Evolutionary conservation across 2,329 filamentous ascomycete species (phyloP), one percentile per base, ranked within the genome.

Genomic region (Biscogniauxia sp.): DNA sequence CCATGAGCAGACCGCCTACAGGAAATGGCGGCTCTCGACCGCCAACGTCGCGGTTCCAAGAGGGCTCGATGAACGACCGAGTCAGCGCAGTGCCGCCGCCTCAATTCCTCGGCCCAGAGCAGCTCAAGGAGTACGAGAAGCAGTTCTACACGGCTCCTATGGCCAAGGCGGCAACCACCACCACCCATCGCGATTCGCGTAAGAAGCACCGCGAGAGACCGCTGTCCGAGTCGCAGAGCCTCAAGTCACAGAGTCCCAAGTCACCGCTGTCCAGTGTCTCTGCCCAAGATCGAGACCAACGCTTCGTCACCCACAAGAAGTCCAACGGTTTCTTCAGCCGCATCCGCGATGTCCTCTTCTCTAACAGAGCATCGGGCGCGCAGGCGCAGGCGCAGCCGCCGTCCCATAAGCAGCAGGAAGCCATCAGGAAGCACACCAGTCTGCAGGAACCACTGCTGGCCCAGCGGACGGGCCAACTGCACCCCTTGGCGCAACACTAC

Each of bases 61-160:
- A 97, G 76, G 93, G 90, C 50, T 94, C 89, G 70, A 94, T 97
- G 91, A 92, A 88, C 70, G 91, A 96, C 75, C 87, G 90, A 65
- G 80, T 85, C 32, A 93, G 90, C 70, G 83, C 86, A 61, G 84
- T 82, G 61, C 92, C 92, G 26, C 91, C 91, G 0, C 81, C 84
- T 52, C 82, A 86, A 50, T 93, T 90, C 73, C 80, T 90, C 51
- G 86, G 64, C 8, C 70, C 70, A 4, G 67, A 72, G 15, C 64
- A 73, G 60, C 63, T 73, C 20, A 66, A 54, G 52, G 55, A 67
- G 13, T 74, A 67, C 62, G 72, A 74, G 65, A 65, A 55, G 37
- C 72, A 71, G 53, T 74, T 74, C 66, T 72, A 69, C 53, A 26
- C 37, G 11, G 58, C 65, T 17, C 54, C 51, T 6, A 20, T 37